These are phyloP conservation scores for Aspergillus sp. DNA, from an alignment of 2,329 filamentous ascomycete species.

Conservation along the genomic window DNA sequence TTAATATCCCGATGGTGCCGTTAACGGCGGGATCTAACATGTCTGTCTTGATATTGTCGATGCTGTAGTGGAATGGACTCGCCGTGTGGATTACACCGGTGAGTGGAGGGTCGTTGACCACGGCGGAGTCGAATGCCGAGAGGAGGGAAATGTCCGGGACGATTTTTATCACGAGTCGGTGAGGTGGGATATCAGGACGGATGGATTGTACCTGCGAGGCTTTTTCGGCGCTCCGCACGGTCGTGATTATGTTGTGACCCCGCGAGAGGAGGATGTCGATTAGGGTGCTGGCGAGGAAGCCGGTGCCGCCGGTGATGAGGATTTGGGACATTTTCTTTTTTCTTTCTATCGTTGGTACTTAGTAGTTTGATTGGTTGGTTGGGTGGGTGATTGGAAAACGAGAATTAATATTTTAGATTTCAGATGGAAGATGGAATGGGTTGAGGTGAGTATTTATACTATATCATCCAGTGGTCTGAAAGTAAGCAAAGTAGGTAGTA, in stretches of 20 bases:
- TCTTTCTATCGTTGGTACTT: too few relatives aligned
- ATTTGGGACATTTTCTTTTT: background rate
- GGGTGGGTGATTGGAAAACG: background rate
- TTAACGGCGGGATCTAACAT: constrained; percentile 51
- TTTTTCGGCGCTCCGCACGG: constrained; percentile 59
- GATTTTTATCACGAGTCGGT: constrained; percentile 60
- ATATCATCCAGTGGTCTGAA: too few relatives aligned
- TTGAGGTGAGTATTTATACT: too few relatives aligned
- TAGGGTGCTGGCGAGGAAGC: constrained; percentile 63
- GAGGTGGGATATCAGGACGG: constrained; percentile 49
- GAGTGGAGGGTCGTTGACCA: constrained; percentile 61
- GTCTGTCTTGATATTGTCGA: constrained; percentile 38
- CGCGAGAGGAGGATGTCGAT: constrained; percentile 48
- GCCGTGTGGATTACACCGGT: constrained; percentile 72
- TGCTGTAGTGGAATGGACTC: constrained; percentile 68
- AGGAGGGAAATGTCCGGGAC: constrained; percentile 67
- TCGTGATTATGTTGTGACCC: constrained; percentile 60
- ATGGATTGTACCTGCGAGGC: constrained; percentile 57
- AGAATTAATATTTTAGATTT: too few relatives aligned
- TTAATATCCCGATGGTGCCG: constrained; percentile 60
- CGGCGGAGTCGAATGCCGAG: constrained; percentile 63
- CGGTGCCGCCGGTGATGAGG: constrained; percentile 49
- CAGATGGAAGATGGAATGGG: too few relatives aligned
- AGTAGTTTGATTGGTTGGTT: background rate
- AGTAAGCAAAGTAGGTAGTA: too few relatives aligned